Base-by-base conservation (phyloP, 305 asterid species). In the Ajuga reptans region DNA sequence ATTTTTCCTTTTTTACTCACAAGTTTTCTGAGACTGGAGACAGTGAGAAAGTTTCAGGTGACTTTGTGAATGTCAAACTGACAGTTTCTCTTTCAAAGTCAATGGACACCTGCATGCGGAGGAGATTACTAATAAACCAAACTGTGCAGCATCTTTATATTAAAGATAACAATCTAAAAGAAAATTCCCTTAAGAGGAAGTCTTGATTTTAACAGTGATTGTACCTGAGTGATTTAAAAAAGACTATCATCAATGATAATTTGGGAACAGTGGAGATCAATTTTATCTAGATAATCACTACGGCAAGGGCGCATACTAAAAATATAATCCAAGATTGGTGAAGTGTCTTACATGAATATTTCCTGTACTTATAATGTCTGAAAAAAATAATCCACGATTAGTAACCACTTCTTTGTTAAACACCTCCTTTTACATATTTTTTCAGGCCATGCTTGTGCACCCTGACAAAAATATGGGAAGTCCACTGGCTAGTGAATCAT, bases 391-490 rank as follows among this genome's bases (percentile, higher is more conserved):
- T 21, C 2, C 2, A 21, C 1, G 27, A 21, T 21, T 21, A 21
- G 21, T 54, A 37, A 7, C 51, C 21, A 42, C 47, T 52, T 47
- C 36, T 27, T 72, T 36, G 42, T 37, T 57, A 14, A 72, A 67
- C 54, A 31, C 3, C 4, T 66, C 70, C 66, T 67, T 71, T 72
- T 71, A 41, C 62, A 18, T 27, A 7, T 72, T 75, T 65, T n/a
- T 72, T 27, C 80, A 93, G 99, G 99, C 99, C 68, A 91, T 91
- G 96, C 96, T 93, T 72, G 97, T 93, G 77, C 99, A 93, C 79
- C 99, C 99, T 8, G 99, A 93, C 81, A 93, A 93, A 77, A 93
- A 93, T 75, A 91, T 89, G 97, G 97, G 97, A 73, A 89, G 87
- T 72, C 83, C 92, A 31, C 82, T 80, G 68, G 96, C 99, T 54